Percentiles rank a stretch among this genome's conserved stretches.
These are phyloP conservation scores for Tarenaya hassleriana DNA, from an alignment of 345 rosid species.

Conservation along the genomic window DNA sequence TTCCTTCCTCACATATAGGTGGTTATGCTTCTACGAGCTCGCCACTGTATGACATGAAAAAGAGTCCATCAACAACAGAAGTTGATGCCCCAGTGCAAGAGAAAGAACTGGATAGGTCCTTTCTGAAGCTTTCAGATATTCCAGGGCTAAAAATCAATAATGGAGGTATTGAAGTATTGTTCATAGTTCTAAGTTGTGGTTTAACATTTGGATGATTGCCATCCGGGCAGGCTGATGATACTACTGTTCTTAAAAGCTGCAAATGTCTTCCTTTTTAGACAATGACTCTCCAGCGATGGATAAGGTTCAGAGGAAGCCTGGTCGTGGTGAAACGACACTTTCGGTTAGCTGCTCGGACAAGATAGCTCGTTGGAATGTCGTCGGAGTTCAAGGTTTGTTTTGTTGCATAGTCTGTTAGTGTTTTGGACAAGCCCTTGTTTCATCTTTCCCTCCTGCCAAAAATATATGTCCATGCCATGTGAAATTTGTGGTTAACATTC, in stretches of 20 bases:
- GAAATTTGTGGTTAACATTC: neutral
- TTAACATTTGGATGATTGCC: constrained; percentile 3
- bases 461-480: neutral
- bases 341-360: constrained; percentile 93
- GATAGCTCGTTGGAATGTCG: constrained; percentile 83
- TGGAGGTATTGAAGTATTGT: neutral
- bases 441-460: neutral
- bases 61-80: constrained; percentile 30
- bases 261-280: constrained; percentile 34
- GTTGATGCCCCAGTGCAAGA: constrained; percentile 11
- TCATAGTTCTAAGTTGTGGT: neutral
- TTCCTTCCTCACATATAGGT: constrained; percentile 35
- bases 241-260: neutral
- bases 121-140: constrained; percentile 8
- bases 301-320: constrained; percentile 85
- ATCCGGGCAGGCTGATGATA: constrained; percentile 4
- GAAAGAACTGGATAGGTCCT: constrained; percentile 17
- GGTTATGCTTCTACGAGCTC: constrained; percentile 54
- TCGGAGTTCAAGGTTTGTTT: constrained; percentile 81
- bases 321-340: constrained; percentile 85
- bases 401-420: constrained; percentile 6
- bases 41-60: constrained; percentile 26
- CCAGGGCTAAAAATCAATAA: constrained; percentile 23
- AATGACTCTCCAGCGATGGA: constrained; percentile 31
- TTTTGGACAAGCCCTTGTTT: neutral